A percentile compares a stretch with the other conserved stretches of the same genome.
These are phyloP conservation scores for Nemania sp. DNA, from an alignment of 2,329 filamentous ascomycete species.

Conservation along the genomic window DNA sequence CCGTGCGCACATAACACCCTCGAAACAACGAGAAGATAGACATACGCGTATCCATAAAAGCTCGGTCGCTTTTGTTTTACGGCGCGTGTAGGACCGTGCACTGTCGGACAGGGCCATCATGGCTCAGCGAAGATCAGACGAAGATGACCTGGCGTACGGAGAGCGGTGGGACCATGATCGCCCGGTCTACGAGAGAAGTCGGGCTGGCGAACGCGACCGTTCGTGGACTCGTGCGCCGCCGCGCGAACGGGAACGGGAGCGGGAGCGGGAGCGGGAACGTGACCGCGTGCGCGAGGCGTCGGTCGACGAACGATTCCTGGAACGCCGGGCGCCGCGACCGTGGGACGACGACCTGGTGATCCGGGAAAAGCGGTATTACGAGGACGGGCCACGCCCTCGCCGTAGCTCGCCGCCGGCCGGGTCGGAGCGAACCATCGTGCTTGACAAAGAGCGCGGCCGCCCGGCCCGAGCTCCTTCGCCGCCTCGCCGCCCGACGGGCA, in stretches of 20 bases:
- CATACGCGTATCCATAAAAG: too few species aligned
- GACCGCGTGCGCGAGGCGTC: constrained; percentile 38
- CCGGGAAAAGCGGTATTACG: constrained; percentile 58
- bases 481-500: constrained; percentile 61
- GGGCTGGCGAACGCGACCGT: constrained; percentile 57
- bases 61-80: too few species aligned
- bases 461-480: constrained; percentile 54
- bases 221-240: constrained; percentile 45
- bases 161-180: constrained; percentile 61
- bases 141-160: constrained; percentile 43
- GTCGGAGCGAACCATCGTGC: constrained; percentile 56
- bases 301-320: constrained; percentile 50
- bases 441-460: constrained; percentile 60
- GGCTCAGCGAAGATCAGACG: constrained; percentile 30
- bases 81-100: too few species aligned
- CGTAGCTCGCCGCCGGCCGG: constrained; percentile 48
- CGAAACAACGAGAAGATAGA: too few species aligned
- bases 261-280: too few species aligned
- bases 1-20: too few species aligned
- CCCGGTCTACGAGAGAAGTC: constrained; percentile 53
- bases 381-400: constrained; percentile 51
- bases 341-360: constrained; percentile 51
- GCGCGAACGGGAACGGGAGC: too few species aligned
- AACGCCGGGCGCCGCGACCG: constrained; percentile 47
- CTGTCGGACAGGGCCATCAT: constrained; percentile 5